Base-by-base conservation (phyloP, 2,329 filamentous ascomycete species). In the Talaromyces albobiverticillius region DNA sequence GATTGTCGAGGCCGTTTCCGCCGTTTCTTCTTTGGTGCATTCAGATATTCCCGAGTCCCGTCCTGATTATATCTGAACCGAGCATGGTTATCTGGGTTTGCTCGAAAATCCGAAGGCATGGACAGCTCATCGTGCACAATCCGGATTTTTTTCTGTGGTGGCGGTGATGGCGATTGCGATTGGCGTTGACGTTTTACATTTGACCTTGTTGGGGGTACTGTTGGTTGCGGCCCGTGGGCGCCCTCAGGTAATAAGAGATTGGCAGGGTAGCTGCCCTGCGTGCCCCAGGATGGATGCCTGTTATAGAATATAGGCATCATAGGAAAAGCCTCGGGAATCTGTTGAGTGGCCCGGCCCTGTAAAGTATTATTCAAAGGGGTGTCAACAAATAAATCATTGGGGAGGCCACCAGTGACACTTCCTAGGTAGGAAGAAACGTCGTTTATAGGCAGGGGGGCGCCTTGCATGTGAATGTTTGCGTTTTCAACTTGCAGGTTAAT, bases 31-130 rank as follows among this genome's bases (percentile, higher is more conserved):
- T 55, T 55, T 7, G 57, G 54, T 13, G 38, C 59, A 43, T 62
- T 64, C 46, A 66, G 47, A 46, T 64, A 64, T 6, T 46, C 31
- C 14, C 58, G 42, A 11, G 53, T 55, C 1, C 62, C 63, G 11
- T 49, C n/a, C 1, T 22, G 9, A 14, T 60, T 54, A 23, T 58
- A 29, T 25, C 49, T 14, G 55, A 62, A 67, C 23, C 63, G 57
- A 9, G 51, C 59, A 43, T 66, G 63, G 36, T 62, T 64, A 31
- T 61, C 56, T 5, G 63, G 62, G 32, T 66, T 65, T 34, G 59
- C 54, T 14, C 61, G 56, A 38, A 67, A 65, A 11, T 52, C 22
- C 9, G 22, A 9, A 10, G 65, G 61, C 4, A 59, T 51, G 7
- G 48, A 56, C 20, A 11, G 47, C 43, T 46, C 47, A 14, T 54